These are phyloP conservation scores for Tolypocladium tropicale DNA, from an alignment of 2,329 filamentous ascomycete species.

Conservation along the genomic window DNA sequence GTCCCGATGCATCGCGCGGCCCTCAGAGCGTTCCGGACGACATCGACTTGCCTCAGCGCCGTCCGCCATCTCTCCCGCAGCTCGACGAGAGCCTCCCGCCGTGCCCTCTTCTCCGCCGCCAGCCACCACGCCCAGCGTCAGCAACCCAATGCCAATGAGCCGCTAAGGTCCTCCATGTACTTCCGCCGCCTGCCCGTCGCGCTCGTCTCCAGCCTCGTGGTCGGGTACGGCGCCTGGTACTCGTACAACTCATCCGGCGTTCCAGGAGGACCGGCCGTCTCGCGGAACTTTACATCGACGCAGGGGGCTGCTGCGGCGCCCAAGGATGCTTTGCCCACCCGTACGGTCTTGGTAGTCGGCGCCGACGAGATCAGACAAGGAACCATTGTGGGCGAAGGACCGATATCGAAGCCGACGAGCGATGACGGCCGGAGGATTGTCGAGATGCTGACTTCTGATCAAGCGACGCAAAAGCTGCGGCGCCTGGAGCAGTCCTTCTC, in stretches of 20 bases:
- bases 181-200: conserved; percentile 57
- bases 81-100: conserved; percentile 17
- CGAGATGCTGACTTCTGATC: conserved; percentile 93
- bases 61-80: conserved; percentile 46
- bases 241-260: conserved; percentile 43
- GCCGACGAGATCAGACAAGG: conserved; percentile 85
- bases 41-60: conserved; percentile 53
- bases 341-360: conserved; percentile 74
- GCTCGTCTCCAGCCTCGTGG: conserved; percentile 54
- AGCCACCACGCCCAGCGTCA: conserved; percentile 10
- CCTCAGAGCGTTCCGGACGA: conserved; percentile 57
- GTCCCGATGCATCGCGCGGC: conserved; percentile 64
- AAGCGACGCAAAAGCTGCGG: conserved; percentile 81
- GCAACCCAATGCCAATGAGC: conserved; percentile 34
- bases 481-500: conserved; percentile 86
- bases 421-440: conserved; percentile 77
- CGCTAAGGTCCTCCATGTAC: conserved; percentile 64
- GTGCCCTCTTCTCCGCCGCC: conserved; percentile 24
- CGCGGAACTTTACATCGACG: conserved; percentile 33
- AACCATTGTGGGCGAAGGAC: conserved; percentile 73
- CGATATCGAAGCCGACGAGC: conserved; percentile 79
- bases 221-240: conserved; percentile 71
- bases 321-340: conserved; percentile 36
- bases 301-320: conserved; percentile 11
- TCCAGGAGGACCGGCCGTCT: conserved; percentile 18